phyloP scores from a whole-genome alignment of 2,329 filamentous ascomycete genomes.

The Ilyonectria destructans region DNA sequence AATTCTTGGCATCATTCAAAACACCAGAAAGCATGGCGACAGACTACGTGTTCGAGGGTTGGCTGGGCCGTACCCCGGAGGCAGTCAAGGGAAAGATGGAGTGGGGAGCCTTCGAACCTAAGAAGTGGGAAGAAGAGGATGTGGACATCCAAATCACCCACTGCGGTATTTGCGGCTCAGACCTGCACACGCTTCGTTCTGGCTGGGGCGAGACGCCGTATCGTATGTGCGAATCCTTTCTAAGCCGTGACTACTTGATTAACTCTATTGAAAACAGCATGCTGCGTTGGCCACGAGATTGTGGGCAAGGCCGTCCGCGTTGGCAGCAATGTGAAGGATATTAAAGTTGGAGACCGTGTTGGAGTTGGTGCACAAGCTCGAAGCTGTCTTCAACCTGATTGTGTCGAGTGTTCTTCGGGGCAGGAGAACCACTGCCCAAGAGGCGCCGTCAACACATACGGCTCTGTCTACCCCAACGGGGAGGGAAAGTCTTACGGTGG shows the following conservation, averaged over 20 bases:
- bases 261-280: slow-evolving; percentile 51
- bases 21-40: slow-evolving; percentile 8
- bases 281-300: slow-evolving; percentile 77
- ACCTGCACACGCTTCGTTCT: slow-evolving; percentile 72
- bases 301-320: slow-evolving; percentile 71
- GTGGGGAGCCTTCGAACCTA: slow-evolving; percentile 73
- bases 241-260: not conserved
- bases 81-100: slow-evolving; percentile 68
- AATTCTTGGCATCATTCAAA: no score
- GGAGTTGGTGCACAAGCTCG: slow-evolving; percentile 79
- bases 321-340: slow-evolving; percentile 62
- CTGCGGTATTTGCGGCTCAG: slow-evolving; percentile 77
- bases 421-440: slow-evolving; percentile 79
- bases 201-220: slow-evolving; percentile 61
- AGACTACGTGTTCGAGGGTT: slow-evolving; percentile 50
- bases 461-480: slow-evolving; percentile 70
- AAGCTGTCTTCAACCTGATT: slow-evolving; percentile 67
- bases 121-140: slow-evolving; percentile 76
- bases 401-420: slow-evolving; percentile 69
- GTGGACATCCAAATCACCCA: slow-evolving; percentile 77
- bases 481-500: slow-evolving; percentile 74
- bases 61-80: slow-evolving; percentile 62
- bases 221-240: slow-evolving; percentile 16
- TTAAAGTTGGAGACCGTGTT: slow-evolving; percentile 76
- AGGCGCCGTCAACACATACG: slow-evolving; percentile 73